A percentile compares a stretch with the other conserved stretches of the same genome.
Evolutionary conservation across 345 rosid genomes (phyloP).

Genomic region (Salix dunnii): DNA sequence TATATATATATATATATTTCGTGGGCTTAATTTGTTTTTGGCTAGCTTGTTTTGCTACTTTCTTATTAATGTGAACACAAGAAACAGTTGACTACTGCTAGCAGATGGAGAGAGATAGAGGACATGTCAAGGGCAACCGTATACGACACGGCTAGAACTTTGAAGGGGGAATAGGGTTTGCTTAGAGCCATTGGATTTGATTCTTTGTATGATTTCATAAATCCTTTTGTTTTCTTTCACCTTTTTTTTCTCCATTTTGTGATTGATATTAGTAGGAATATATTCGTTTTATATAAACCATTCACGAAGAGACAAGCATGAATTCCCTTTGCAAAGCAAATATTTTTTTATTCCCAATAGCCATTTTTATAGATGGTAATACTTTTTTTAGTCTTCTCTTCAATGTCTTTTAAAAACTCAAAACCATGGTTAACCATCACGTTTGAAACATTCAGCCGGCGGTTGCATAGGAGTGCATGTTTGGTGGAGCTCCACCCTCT

Average conservation of each 20-base stretch:
- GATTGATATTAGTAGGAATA: neutral
- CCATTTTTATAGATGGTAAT: too few relatives aligned
- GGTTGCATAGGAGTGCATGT: too few relatives aligned
- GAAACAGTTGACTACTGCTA: neutral
- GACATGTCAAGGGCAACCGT: neutral
- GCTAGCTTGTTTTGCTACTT: neutral
- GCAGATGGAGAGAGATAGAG: neutral
- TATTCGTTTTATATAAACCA: neutral
- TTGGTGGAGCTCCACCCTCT: too few relatives aligned
- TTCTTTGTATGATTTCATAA: neutral
- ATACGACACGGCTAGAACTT: slow-evolving; percentile 1
- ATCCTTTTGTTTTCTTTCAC: neutral
- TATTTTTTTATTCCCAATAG: neutral
- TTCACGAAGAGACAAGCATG: neutral
- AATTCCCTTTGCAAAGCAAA: neutral
- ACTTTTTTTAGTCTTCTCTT: too few relatives aligned
- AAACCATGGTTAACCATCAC: neutral
- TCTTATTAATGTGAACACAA: neutral
- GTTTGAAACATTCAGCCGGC: too few relatives aligned
- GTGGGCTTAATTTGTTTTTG: neutral
- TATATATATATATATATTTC: too few relatives aligned
- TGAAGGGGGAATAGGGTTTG: slow-evolving; percentile 3
- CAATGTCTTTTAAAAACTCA: neutral
- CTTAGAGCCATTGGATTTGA: neutral
- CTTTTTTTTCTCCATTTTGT: neutral